phyloP scores from a whole-genome alignment of 805 yeast species.

The Zygosaccharomyces bailii region DNA sequence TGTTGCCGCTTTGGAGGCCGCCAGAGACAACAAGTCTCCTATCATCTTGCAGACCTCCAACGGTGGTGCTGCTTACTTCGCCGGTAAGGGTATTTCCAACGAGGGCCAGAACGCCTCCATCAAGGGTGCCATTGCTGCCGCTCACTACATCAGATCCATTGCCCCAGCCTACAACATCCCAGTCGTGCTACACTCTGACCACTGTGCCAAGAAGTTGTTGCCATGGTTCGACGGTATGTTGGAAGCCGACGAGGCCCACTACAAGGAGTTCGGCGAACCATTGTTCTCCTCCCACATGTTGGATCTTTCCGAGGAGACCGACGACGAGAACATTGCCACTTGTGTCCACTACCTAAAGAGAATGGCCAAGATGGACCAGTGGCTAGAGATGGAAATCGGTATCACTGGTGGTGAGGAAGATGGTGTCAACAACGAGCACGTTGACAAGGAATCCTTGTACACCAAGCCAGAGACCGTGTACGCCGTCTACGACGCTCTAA shows the following conservation, averaged over 20 bases:
- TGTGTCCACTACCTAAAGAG: conserved; percentile 94
- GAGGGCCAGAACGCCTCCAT: conserved; percentile 90
- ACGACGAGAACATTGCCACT: conserved; percentile 90
- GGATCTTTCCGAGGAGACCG: conserved; percentile 94
- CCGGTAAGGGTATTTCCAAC: conserved; percentile 98
- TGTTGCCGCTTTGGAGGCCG: conserved; percentile 95
- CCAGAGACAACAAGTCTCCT: conserved; percentile 91
- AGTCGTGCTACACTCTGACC: conserved; percentile 95
- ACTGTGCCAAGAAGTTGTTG: conserved; percentile 95
- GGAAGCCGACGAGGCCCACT: conserved; percentile 93
- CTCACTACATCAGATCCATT: conserved; percentile 92
- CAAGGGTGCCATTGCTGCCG: conserved; percentile 95
- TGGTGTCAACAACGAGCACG: conserved; percentile 98
- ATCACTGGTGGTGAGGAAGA: conserved; percentile 99
- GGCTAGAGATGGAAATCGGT: conserved; percentile 99
- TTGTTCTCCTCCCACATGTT: conserved; percentile 98
- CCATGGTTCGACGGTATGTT: conserved; percentile 99
- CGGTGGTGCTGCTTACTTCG: conserved; percentile 99
- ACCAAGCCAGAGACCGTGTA: conserved; percentile 94
- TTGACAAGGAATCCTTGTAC: conserved; percentile 81
- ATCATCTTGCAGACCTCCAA: conserved; percentile 95
- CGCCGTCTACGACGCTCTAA: conserved; percentile 84
- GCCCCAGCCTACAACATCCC: conserved; percentile 97
- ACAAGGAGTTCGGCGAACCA: conserved; percentile 83
- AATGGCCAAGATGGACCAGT: conserved; percentile 91